Conservation (phyloP, 2,329 filamentous ascomycete genomes). For the Epichloe coenophiala region DNA sequence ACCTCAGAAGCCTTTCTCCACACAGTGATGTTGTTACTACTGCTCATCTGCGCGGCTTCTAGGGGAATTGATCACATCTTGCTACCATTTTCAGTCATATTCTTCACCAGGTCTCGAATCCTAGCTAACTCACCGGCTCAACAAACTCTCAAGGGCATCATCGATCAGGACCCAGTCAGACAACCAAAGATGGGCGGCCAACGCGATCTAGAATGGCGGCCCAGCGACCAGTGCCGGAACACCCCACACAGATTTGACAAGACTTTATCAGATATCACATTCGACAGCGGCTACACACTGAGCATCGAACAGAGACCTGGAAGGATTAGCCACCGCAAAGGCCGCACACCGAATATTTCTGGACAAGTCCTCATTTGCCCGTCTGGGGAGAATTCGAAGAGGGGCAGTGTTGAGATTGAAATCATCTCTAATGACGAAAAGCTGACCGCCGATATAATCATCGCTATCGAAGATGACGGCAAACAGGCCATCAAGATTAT, state of each 20-base stretch:
- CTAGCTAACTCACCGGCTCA: background rate
- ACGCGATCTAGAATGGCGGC: conserved; percentile 15
- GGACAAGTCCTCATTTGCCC: conserved; percentile 34
- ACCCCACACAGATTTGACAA: conserved; percentile 10
- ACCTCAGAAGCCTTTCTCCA: too few species aligned
- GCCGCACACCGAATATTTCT: conserved; percentile 22
- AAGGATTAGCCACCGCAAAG: conserved; percentile 9
- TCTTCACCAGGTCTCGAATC: background rate
- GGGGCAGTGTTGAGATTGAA: conserved; percentile 29
- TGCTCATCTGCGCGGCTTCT: too few species aligned
- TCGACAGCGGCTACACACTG: conserved; percentile 22
- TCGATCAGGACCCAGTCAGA: conserved; percentile 14
- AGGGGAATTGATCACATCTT: too few species aligned
- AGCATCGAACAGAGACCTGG: conserved; percentile 25
- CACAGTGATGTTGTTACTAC: too few species aligned
- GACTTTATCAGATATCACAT: conserved; percentile 15
- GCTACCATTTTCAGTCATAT: background rate
- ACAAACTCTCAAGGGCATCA: conserved; percentile 10
- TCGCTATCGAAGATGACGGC: conserved; percentile 15
- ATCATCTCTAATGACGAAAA: conserved; percentile 30
- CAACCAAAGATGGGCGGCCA: conserved; percentile 9
- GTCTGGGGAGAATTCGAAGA: conserved; percentile 16
- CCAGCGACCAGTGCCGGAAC: conserved; percentile 14
- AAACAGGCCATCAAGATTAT: conserved; percentile 25
- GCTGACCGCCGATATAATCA: conserved; percentile 21